phyloP scores from a whole-genome alignment of 2,329 filamentous ascomycete species.

The Dendryphion nanum region DNA sequence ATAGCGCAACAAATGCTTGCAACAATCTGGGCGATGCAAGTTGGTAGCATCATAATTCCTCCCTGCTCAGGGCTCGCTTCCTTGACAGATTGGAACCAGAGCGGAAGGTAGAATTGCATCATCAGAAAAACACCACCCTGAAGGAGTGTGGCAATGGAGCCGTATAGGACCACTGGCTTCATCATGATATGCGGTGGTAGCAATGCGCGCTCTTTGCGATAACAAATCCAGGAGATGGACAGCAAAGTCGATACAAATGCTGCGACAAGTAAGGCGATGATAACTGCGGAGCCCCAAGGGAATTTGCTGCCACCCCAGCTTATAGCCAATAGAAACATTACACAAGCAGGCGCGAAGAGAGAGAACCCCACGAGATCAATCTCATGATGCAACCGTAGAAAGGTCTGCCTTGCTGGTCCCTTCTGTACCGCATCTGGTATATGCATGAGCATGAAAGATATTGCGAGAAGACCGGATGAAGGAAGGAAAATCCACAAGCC shows the following conservation, averaged over 20 bases:
- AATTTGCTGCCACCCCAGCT: conserved; percentile 48
- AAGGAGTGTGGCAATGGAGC: conserved; percentile 40
- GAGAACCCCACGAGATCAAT: conserved; percentile 17
- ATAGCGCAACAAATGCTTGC: too few relatives aligned
- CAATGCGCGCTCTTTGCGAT: conserved; percentile 41
- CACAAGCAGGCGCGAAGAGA: conserved; percentile 24
- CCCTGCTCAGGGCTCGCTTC: neutral
- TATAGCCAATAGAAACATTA: conserved; percentile 40
- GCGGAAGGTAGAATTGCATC: conserved; percentile 16
- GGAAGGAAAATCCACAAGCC: conserved; percentile 45
- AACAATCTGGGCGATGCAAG: neutral
- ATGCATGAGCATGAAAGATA: conserved; percentile 32
- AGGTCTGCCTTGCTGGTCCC: conserved; percentile 3
- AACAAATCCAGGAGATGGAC: conserved; percentile 40
- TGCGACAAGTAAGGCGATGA: conserved; percentile 43
- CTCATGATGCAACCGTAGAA: conserved; percentile 8
- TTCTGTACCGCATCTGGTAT: conserved; percentile 16
- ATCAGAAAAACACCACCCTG: conserved; percentile 39
- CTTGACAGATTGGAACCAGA: conserved; percentile 5
- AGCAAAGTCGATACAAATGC: conserved; percentile 39
- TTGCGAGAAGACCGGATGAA: conserved; percentile 30
- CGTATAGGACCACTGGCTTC: conserved; percentile 43
- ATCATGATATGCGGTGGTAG: conserved; percentile 43
- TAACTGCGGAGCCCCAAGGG: conserved; percentile 39
- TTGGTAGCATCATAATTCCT: neutral